These are phyloP conservation scores for Akebia trifoliata DNA, from an alignment of 164 flowering plant species.

Conservation along the genomic window DNA sequence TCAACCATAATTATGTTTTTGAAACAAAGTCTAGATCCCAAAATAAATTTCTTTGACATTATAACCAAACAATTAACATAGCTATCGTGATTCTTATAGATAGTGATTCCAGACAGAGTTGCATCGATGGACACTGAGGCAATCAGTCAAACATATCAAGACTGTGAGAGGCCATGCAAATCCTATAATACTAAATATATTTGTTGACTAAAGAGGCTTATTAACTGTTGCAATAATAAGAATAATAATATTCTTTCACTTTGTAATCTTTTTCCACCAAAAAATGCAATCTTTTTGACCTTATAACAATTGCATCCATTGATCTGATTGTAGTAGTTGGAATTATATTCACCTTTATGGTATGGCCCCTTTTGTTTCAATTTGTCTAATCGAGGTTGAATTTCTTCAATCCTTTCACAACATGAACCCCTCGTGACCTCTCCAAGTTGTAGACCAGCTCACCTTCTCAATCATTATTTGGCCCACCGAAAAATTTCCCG, in stretches of 20 bases:
- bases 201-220: too few species aligned
- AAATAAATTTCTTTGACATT: too few species aligned
- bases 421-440: background rate
- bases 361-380: background rate
- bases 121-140: too few species aligned
- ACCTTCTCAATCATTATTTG: background rate
- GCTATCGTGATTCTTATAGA: too few species aligned
- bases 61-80: too few species aligned
- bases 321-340: background rate
- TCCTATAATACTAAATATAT: too few species aligned
- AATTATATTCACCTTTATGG: constrained; percentile 11
- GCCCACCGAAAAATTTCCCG: constrained; percentile 1
- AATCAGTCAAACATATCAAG: too few species aligned
- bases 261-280: constrained; percentile 5
- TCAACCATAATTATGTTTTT: too few species aligned
- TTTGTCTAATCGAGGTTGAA: constrained; percentile 6
- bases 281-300: constrained; percentile 4
- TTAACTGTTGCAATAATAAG: too few species aligned
- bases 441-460: constrained; percentile 11
- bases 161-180: too few species aligned
- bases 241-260: background rate
- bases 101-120: too few species aligned
- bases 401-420: background rate
- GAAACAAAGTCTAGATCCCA: too few species aligned
- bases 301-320: background rate